These are phyloP conservation scores for Microbotryum intermedium DNA, from an alignment of 1,284 basidiomycete genomes.

Conservation along the genomic window DNA sequence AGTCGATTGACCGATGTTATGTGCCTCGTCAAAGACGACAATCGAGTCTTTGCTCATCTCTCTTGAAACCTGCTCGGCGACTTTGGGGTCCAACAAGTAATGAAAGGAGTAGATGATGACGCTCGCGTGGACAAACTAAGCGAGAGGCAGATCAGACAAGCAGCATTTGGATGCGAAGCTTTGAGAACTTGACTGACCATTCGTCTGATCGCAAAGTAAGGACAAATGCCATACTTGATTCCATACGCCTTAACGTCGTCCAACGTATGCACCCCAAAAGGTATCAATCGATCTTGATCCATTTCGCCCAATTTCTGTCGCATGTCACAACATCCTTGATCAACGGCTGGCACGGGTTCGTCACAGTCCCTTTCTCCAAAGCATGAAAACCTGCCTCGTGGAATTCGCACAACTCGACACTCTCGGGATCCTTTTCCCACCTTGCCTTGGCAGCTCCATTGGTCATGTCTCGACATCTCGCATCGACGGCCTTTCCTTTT, in stretches of 20 bases:
- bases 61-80: conserved; percentile 96
- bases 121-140: conserved; percentile 89
- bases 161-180: neutral
- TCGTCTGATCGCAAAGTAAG: conserved; percentile 91
- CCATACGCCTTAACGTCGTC: conserved; percentile 89
- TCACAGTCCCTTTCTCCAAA: neutral
- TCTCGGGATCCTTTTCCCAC: conserved; percentile 78
- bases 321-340: neutral
- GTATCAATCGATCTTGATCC: conserved; percentile 76
- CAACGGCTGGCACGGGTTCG: neutral
- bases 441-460: conserved; percentile 76
- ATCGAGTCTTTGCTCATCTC: conserved; percentile 97
- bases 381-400: conserved; percentile 65
- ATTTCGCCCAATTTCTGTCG: conserved; percentile 60
- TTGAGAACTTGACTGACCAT: conserved; percentile 56
- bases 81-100: conserved; percentile 96
- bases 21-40: conserved; percentile 98
- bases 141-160: neutral
- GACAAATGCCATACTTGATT: conserved; percentile 76
- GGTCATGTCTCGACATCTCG: conserved; percentile 90
- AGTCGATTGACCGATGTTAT: conserved; percentile 76
- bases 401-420: conserved; percentile 85
- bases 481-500: conserved; percentile 95
- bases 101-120: conserved; percentile 99
- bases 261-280: conserved; percentile 85